A percentile compares a stretch with the other conserved stretches of the same genome.
Conservation (phyloP, 805 yeast species). For the Pichia nakasei region DNA sequence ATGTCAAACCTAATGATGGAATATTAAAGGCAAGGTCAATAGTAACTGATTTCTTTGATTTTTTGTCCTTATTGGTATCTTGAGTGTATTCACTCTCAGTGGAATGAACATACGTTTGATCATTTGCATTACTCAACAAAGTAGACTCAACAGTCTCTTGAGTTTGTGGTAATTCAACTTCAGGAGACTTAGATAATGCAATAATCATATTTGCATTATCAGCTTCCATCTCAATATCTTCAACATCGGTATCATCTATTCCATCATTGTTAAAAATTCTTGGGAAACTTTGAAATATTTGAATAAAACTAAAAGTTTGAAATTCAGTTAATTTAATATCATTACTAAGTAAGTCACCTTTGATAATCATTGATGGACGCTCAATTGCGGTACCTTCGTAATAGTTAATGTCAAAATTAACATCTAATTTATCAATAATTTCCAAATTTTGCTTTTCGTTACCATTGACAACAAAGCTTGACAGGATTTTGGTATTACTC, state of each 20-base stretch:
- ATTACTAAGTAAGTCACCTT: conserved; percentile 55
- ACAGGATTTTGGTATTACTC: conserved; percentile 58
- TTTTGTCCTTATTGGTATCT: background rate
- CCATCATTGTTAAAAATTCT: conserved; percentile 40
- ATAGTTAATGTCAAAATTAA: conserved; percentile 51
- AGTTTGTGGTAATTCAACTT: background rate
- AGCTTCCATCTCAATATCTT: conserved; percentile 57
- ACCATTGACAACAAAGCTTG: conserved; percentile 42
- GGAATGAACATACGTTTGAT: background rate
- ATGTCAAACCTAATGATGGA: conserved; percentile 55
- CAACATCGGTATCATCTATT: conserved; percentile 34
- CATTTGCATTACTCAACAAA: background rate
- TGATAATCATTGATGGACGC: conserved; percentile 41
- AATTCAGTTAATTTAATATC: conserved; percentile 62
- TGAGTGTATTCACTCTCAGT: background rate
- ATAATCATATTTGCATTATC: conserved; percentile 48
- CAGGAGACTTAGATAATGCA: background rate
- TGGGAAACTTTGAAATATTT: conserved; percentile 47
- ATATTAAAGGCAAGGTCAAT: conserved; percentile 45
- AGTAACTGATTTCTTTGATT: conserved; percentile 7
- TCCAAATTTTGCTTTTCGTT: conserved; percentile 44
- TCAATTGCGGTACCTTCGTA: conserved; percentile 31
- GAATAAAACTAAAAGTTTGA: conserved; percentile 52
- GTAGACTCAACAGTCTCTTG: background rate
- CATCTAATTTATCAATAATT: conserved; percentile 57